These are phyloP conservation scores for Centella asiatica DNA, from an alignment of 129 eudicot species.

Conservation along the genomic window DNA sequence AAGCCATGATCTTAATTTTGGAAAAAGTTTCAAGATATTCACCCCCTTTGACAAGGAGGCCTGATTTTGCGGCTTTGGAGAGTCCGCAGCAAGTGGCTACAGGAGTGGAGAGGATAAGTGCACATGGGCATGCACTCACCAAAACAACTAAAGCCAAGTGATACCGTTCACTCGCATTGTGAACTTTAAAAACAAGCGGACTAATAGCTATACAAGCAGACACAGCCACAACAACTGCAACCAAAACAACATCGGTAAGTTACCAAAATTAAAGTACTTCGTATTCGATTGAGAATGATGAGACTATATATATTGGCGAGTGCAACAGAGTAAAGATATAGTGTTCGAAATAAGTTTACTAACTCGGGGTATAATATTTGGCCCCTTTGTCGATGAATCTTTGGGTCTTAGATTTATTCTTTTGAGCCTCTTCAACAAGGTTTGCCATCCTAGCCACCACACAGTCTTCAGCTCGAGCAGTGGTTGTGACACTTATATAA, in stretches of 20 bases:
- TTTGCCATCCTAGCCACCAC: slow-evolving; percentile 89
- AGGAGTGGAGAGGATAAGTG: slow-evolving; percentile 91
- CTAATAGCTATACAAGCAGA: slow-evolving; percentile 56
- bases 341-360: slow-evolving; percentile 6
- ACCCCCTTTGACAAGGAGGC: slow-evolving; percentile 84
- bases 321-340: background rate
- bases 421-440: slow-evolving; percentile 94
- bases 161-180: slow-evolving; percentile 53
- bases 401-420: slow-evolving; percentile 63
- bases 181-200: slow-evolving; percentile 45
- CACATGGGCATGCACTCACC: slow-evolving; percentile 95
- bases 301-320: too few relatives aligned
- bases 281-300: too few relatives aligned
- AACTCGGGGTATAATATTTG: slow-evolving; percentile 82
- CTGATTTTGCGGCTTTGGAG: slow-evolving; percentile 76
- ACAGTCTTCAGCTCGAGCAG: slow-evolving; percentile 66
- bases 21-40: slow-evolving; percentile 82
- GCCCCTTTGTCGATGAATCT: slow-evolving; percentile 70
- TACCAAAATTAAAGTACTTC: too few relatives aligned
- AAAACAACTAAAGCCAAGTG: slow-evolving; percentile 81
- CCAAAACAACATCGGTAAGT: background rate
- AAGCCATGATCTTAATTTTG: slow-evolving; percentile 56
- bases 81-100: slow-evolving; percentile 87
- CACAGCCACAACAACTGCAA: slow-evolving; percentile 57
- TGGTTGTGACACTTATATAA: slow-evolving; percentile 59